Conservation (phyloP, 306 rosid genomes). For the Ammopiptanthus mongolicus region DNA sequence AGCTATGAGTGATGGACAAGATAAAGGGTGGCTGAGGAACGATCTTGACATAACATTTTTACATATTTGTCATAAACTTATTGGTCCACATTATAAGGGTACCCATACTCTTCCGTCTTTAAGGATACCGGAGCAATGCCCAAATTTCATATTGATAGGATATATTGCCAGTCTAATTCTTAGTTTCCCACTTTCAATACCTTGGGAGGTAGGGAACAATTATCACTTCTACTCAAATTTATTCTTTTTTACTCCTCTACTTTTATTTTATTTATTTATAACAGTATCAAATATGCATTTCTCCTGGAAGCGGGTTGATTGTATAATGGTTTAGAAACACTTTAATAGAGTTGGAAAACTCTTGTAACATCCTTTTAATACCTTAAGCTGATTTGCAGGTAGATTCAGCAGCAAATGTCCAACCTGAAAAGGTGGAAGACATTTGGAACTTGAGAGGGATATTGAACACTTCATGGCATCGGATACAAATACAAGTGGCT, state of each 20-base stretch:
- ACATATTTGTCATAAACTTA: too few relatives aligned
- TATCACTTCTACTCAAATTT: background rate
- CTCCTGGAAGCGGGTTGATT: background rate
- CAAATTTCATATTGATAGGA: background rate
- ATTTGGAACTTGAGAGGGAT: constrained; percentile 94
- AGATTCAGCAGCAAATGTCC: constrained; percentile 85
- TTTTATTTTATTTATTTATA: background rate
- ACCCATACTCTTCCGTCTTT: too few relatives aligned
- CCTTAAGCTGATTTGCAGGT: constrained; percentile 46
- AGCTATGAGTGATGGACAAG: constrained; percentile 30
- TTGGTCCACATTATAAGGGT: too few relatives aligned
- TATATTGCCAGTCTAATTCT: background rate
- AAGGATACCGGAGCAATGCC: too few relatives aligned
- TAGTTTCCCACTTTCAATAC: background rate
- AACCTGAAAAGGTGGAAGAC: constrained; percentile 77
- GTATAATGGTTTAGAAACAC: background rate
- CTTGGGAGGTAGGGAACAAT: background rate
- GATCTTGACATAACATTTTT: too few relatives aligned
- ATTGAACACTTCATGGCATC: constrained; percentile 88
- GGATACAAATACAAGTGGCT: constrained; percentile 42
- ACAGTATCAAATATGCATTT: background rate
- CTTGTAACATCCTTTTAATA: background rate
- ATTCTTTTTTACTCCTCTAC: background rate
- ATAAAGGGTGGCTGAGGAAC: constrained; percentile 44
- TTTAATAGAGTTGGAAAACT: background rate